Evolutionary conservation across 1,284 basidiomycete genomes (phyloP), one percentile per base, ranked within the genome.

Genomic region (Cryptococcus sp.): DNA sequence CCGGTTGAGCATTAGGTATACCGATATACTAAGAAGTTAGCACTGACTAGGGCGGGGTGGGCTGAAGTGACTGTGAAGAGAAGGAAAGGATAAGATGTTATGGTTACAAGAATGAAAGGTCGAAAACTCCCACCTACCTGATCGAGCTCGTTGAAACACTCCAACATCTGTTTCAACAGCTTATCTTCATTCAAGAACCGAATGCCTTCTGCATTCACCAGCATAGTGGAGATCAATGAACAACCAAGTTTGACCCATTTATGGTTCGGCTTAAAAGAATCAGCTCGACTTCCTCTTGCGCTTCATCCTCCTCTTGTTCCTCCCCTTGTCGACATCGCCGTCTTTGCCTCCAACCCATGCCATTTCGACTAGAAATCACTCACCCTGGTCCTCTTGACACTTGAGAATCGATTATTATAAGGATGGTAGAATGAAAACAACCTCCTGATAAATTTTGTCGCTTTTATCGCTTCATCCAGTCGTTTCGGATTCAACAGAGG

Each of bases 401-500:
- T 86, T 6, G 90, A 88, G 75, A 96, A 98, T 34, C 89, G 84
- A 68, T 86, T 84, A 50, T 78, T 87, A 72, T 89, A 89, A 0
- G 96, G 96, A 72, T 96, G 89, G 69, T 88, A 97, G 79, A 98
- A 98, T 1, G 86, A 83, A 80, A 97, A 86, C 14, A 99, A 78
- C 35, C 90, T 83, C 38, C 87, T 83, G 57, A 96, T 85, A 63
- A 96, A 93, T 67, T 91, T 87, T 14, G 89, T 87, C 10, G 87
- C 90, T 69, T 87, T 89, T 71, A 95, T 89, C 1, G 90, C 91
- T 76, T 99, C 96, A 67, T 99, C 96, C 69, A 98, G 82, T n/a
- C 96, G 81, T 67, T 90, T 90, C 0, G 91, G 85, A 67, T 94
- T 95, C 48, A 93, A 80, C 49, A 98, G 78, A 0, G 94, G 91